These are phyloP conservation scores for Termitomyces sp. DNA, from an alignment of 768 basidiomycete species.

Conservation along the genomic window DNA sequence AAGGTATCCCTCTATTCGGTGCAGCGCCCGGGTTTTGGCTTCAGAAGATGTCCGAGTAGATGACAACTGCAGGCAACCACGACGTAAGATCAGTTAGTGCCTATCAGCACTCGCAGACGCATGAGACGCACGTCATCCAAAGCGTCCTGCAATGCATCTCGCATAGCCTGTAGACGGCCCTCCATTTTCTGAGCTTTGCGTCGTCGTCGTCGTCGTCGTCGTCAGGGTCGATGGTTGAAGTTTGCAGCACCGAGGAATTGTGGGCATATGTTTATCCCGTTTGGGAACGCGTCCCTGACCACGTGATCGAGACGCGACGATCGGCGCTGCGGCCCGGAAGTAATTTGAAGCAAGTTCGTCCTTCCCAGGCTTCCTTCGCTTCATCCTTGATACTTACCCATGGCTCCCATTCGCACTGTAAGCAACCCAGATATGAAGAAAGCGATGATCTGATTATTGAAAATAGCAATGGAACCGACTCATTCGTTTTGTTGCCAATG, in stretches of 20 bases:
- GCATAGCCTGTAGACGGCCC: slow-evolving; percentile 29
- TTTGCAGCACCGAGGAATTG: slow-evolving; percentile 5
- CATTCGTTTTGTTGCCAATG: slow-evolving; percentile 75
- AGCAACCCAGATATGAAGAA: slow-evolving; percentile 12
- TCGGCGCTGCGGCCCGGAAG: neutral
- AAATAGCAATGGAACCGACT: slow-evolving; percentile 71
- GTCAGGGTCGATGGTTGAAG: slow-evolving; percentile 14
- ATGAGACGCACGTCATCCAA: slow-evolving; percentile 58
- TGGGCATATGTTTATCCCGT: slow-evolving; percentile 22
- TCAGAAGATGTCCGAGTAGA: slow-evolving; percentile 55
- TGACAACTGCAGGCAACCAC: slow-evolving; percentile 41
- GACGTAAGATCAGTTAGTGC: neutral
- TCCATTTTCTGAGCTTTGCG: slow-evolving; percentile 15
- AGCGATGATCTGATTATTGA: neutral
- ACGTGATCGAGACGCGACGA: slow-evolving; percentile 9
- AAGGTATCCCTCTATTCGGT: slow-evolving; percentile 48
- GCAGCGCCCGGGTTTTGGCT: slow-evolving; percentile 49
- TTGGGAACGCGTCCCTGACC: slow-evolving; percentile 10
- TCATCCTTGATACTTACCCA: slow-evolving; percentile 20
- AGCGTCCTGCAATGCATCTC: slow-evolving; percentile 48
- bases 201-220: neutral
- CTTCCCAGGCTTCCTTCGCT: slow-evolving; percentile 1
- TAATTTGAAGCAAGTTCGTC: neutral
- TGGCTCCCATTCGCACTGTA: slow-evolving; percentile 59
- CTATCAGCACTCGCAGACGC: neutral